Conservation (phyloP, 1,284 basidiomycete genomes). For the Peniophora sp. region DNA sequence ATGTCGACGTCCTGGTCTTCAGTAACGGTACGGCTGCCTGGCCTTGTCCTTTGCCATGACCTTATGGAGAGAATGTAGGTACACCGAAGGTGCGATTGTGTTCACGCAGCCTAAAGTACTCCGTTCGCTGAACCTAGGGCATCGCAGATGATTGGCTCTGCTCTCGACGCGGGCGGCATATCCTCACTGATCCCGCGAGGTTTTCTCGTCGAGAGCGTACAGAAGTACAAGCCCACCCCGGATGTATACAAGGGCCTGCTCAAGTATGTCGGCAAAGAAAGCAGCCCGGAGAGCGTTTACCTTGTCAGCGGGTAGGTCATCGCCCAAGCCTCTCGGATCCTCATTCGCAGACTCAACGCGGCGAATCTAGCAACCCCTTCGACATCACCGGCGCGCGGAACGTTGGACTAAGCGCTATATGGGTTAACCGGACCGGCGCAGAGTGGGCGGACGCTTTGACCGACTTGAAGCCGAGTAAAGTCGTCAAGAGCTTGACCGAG, state of each 20-base stretch:
- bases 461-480: constrained; percentile 10
- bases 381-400: constrained; percentile 24
- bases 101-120: neutral
- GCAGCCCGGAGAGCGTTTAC: constrained; percentile 16
- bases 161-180: constrained; percentile 13
- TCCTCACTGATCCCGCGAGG: constrained; percentile 7
- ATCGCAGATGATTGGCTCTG: constrained; percentile 19
- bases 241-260: constrained; percentile 20
- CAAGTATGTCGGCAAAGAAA: constrained; percentile 11
- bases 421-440: constrained; percentile 20
- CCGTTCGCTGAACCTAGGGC: neutral
- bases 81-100: constrained; percentile 10
- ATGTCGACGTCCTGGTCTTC: constrained; percentile 18
- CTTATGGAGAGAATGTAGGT: constrained; percentile 11
- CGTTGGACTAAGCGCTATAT: constrained; percentile 21
- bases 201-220: constrained; percentile 16
- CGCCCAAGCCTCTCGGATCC: too few species aligned
- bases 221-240: constrained; percentile 20
- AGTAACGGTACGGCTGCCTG: constrained; percentile 25
- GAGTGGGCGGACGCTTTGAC: constrained; percentile 22
- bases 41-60: too few species aligned
- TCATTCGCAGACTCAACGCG: too few species aligned
- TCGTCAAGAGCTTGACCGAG: constrained; percentile 15
- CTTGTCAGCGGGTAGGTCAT: constrained; percentile 24
- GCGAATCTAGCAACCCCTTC: constrained; percentile 22